Evolutionary conservation across 1,284 basidiomycete species (phyloP).

Genomic region (Pholiota adiposa): DNA sequence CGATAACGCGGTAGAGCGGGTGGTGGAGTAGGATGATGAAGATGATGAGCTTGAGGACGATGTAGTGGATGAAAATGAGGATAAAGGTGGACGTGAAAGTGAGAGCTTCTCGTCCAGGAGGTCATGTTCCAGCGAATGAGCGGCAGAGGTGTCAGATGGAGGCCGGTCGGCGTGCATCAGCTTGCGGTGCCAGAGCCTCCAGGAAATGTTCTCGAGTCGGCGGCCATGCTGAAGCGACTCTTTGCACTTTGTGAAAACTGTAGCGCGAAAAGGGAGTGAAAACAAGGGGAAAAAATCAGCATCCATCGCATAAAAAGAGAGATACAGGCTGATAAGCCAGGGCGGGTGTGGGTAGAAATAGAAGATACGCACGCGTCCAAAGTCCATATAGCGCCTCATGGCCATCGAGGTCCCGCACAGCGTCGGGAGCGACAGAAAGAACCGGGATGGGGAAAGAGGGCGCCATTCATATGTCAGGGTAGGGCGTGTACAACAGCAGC

Average conservation of each 20-base stretch:
- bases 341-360: no score
- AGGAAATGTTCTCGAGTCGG: conserved; percentile 84
- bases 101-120: conserved; percentile 2
- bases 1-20: background rate
- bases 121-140: conserved; percentile 1
- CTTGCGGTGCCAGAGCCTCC: conserved; percentile 84
- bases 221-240: conserved; percentile 76
- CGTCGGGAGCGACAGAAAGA: conserved; percentile 65
- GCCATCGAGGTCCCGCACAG: conserved; percentile 66
- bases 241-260: conserved; percentile 87
- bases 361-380: conserved; percentile 60
- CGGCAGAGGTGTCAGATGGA: conserved; percentile 17
- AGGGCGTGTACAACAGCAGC: no score
- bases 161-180: conserved; percentile 38
- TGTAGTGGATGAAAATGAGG: conserved; percentile 19
- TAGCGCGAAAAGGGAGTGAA: background rate
- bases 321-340: no score
- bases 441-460: conserved; percentile 60
- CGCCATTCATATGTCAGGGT: no score
- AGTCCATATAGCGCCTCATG: conserved; percentile 63
- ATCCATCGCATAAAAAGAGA: background rate
- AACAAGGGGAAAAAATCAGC: background rate
- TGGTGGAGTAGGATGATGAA: background rate
- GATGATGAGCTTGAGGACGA: conserved; percentile 9
- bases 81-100: background rate